Base-by-base conservation (phyloP, 305 asterid species). In the Fraxinus latifolia region DNA sequence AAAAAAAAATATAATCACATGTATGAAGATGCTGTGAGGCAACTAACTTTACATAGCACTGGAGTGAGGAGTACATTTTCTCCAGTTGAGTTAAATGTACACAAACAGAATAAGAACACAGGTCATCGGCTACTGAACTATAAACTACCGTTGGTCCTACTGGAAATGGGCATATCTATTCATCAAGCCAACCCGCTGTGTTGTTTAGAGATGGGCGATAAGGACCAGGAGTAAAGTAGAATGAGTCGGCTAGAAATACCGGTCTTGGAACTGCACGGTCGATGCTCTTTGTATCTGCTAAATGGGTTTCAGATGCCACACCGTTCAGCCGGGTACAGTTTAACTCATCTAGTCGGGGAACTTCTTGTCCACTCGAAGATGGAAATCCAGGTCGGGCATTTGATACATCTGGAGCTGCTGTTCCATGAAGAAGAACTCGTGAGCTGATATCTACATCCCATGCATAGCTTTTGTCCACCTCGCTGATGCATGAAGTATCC, bases 161-260 rank as follows among this genome's bases (percentile, higher is more conserved):
- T 39, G 23, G 47, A 19, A 72, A 27, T 14, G 25, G 76, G 44
- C 36, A 27, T 67, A 65, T 27, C 84, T 90, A 92, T 79, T 91
- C 97, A 73, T 89, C 73, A 60, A 92, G 89, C 97, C 94, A 91
- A 3, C 94, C 94, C 0, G 90, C 82, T 5, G 91, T 85, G 81
- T 55, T 81, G 0, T 85, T 88, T 14, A 70, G 87, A n/a, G 93
- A 60, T 78, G 93, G 86, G 76, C 34, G 83, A 80, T 74, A 82
- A 5, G 94, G 95, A 29, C 88, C 87, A 0, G 90, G 88, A 81
- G 92, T 86, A 84, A 90, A 89, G 67, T 88, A 86, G 8, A 82
- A 78, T 6, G 89, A 17, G 68, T 79, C 77, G 7, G 65, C 53
- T 34, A 39, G 87, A 81, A 67, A 67, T 23, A 75, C 74, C 2